Evolutionary conservation across 2,329 filamentous ascomycete genomes (phyloP), one percentile per base, ranked within the genome.

Genomic region (Huntiella omanensis): DNA sequence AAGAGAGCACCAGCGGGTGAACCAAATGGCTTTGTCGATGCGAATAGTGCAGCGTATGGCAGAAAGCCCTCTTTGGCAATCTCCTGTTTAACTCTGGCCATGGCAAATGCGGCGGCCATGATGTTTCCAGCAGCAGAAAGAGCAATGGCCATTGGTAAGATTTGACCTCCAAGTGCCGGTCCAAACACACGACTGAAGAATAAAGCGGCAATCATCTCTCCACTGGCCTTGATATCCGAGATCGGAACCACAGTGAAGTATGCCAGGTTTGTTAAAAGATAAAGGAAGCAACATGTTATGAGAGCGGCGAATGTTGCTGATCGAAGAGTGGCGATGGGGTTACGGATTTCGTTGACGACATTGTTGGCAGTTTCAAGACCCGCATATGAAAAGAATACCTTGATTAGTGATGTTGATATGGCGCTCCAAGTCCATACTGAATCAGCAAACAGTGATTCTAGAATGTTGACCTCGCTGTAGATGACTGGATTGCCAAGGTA

Each of bases 41-140:
- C 74, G 1, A 83, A 61, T 1, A 72, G 50, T 5, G 63, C 63
- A 0, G 76, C 68, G 48, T 70, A 82, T 0, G 80, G 80, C 0
- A 85, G 64, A 48, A 84, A 75, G 0, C 80, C 80, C 54, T 82
- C 76, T 13, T 77, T 67, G 2, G 79, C 80, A 46, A 84, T 75
- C 56, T 84, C 79, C 55, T 83, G 78, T 53, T 83, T 83, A 2
- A 82, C 60, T 2, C 79, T 71, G 4, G 77, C 71, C 75, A 78
- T 58, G 1, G 76, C 68, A 56, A 83, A 84, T 0, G 75, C 75
- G 2, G 80, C 77, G 0, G 81, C 77, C 69, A 84, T 77, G 11
- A 84, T 78, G 55, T 84, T 84, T 0, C 79, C 80, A 2, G 68
- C 71, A 0, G 77, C 77, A 1, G 76, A 81, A 17, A 81, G 60